Evolutionary conservation across 1,284 basidiomycete genomes (phyloP).

Genomic region (Trametes hirsuta): DNA sequence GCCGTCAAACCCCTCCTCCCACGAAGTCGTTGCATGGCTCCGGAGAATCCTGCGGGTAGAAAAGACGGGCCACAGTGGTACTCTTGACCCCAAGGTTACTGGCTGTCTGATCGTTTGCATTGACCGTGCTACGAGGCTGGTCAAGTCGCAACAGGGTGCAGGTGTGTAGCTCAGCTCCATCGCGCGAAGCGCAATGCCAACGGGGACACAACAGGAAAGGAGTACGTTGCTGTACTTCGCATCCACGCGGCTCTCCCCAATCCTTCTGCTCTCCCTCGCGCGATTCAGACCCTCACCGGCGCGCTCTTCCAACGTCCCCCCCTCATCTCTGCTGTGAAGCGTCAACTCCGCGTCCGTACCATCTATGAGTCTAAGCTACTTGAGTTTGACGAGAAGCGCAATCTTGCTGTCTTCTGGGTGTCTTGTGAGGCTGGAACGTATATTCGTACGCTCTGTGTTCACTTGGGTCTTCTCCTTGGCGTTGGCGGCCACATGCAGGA

Average conservation of each 20-base stretch:
- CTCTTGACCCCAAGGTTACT: slow-evolving; percentile 98
- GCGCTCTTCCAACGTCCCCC: slow-evolving; percentile 99
- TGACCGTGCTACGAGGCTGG: slow-evolving; percentile 98
- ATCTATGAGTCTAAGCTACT: slow-evolving; percentile 97
- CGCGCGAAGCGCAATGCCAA: not conserved
- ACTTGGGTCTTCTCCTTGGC: slow-evolving; percentile 92
- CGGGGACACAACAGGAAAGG: slow-evolving; percentile 72
- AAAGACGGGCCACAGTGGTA: slow-evolving; percentile 98
- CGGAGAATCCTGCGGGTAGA: slow-evolving; percentile 94
- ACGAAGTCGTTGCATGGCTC: slow-evolving; percentile 99
- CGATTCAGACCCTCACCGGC: slow-evolving; percentile 96
- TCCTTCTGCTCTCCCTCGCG: slow-evolving; percentile 87
- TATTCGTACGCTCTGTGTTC: slow-evolving; percentile 97
- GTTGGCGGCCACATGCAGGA: slow-evolving; percentile 99
- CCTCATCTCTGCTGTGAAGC: slow-evolving; percentile 98
- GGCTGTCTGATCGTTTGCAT: slow-evolving; percentile 99
- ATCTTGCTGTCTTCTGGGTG: slow-evolving; percentile 98
- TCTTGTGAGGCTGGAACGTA: slow-evolving; percentile 99
- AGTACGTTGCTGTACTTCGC: slow-evolving; percentile 96
- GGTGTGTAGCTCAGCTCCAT: slow-evolving; percentile 49
- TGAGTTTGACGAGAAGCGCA: slow-evolving; percentile 98
- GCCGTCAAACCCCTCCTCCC: slow-evolving; percentile 99
- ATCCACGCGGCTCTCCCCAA: slow-evolving; percentile 85
- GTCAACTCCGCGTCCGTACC: slow-evolving; percentile 96
- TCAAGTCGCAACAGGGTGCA: slow-evolving; percentile 98